Conservation (phyloP, 2,329 filamentous ascomycete species). For the Talaromyces atroroseus region DNA sequence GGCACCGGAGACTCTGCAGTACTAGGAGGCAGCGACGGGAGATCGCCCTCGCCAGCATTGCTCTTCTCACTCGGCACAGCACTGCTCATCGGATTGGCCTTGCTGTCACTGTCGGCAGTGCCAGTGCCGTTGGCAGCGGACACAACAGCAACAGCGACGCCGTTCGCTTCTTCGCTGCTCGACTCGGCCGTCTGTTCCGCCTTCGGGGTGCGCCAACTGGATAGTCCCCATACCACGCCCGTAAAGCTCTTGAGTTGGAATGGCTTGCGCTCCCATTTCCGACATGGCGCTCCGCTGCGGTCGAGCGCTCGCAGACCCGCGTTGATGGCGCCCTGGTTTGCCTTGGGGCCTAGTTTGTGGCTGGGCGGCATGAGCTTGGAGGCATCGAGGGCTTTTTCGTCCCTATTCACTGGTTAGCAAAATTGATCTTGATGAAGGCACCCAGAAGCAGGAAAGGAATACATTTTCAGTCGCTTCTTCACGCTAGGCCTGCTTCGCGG, state of each 20-base stretch:
- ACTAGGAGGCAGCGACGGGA: slow-evolving; percentile 42
- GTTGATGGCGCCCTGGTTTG: slow-evolving; percentile 96
- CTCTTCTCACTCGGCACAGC: slow-evolving; percentile 58
- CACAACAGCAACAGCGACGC: slow-evolving; percentile 44
- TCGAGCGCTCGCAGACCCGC: slow-evolving; percentile 91
- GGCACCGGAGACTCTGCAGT: slow-evolving; percentile 50
- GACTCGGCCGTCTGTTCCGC: slow-evolving; percentile 11
- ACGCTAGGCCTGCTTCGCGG: slow-evolving; percentile 78
- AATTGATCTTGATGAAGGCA: background rate
- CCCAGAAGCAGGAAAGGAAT: slow-evolving; percentile 26
- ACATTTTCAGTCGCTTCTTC: slow-evolving; percentile 95
- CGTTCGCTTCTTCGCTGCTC: slow-evolving; percentile 56
- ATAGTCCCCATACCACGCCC: slow-evolving; percentile 73
- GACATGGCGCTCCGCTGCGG: slow-evolving; percentile 83
- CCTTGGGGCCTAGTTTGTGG: slow-evolving; percentile 91
- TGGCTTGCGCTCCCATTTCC: slow-evolving; percentile 79
- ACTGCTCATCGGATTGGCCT: slow-evolving; percentile 54
- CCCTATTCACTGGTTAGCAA: slow-evolving; percentile 32
- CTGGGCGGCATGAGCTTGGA: slow-evolving; percentile 37
- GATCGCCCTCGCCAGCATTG: slow-evolving; percentile 45
- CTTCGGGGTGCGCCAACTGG: slow-evolving; percentile 66
- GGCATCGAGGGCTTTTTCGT: slow-evolving; percentile 46
- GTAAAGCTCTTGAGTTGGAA: slow-evolving; percentile 91
- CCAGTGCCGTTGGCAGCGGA: background rate
- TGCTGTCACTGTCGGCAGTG: slow-evolving; percentile 52